phyloP scores from a whole-genome alignment of 2,329 filamentous ascomycete genomes.

The Penicillium sp. region DNA sequence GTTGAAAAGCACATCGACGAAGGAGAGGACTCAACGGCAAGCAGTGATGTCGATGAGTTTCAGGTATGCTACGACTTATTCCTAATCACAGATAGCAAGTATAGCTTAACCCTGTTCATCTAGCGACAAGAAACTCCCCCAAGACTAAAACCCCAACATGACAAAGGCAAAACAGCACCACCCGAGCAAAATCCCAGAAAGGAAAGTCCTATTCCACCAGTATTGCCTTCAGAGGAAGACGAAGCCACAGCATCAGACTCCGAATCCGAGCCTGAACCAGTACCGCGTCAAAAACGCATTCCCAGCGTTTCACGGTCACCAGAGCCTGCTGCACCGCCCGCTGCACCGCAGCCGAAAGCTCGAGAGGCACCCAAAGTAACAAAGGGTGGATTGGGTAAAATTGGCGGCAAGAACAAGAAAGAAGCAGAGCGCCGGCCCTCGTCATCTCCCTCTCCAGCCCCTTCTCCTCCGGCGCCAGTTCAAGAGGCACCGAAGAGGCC shows the following conservation, averaged over 20 bases:
- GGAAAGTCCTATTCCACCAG: constrained; percentile 8
- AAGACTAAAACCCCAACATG: constrained; percentile 21
- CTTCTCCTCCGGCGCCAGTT: neutral
- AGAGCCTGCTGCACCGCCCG: neutral
- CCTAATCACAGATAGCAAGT: neutral
- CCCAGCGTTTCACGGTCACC: neutral
- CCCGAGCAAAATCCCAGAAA: constrained; percentile 5
- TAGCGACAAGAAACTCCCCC: constrained; percentile 40
- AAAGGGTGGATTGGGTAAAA: constrained; percentile 13
- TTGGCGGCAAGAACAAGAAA: constrained; percentile 19
- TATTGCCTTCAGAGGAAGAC: constrained; percentile 13
- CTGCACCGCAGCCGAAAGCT: neutral
- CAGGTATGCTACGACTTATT: constrained; percentile 29
- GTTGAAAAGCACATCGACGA: constrained; percentile 5
- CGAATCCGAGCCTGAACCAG: constrained; percentile 14
- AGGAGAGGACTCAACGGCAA: constrained; percentile 24
- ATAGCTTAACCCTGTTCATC: neutral
- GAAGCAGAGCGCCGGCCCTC: constrained; percentile 11
- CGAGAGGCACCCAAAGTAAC: neutral
- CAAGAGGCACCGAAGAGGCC: constrained; percentile 3
- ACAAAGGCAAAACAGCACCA: neutral
- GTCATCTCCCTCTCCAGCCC: neutral
- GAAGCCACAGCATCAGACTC: constrained; percentile 19
- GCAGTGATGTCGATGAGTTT: constrained; percentile 38
- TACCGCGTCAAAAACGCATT: constrained; percentile 1